A percentile compares a stretch with the other conserved stretches of the same genome.
Conservation (phyloP, 805 yeast genomes). For the Teunomyces barrocoloradensis region DNA sequence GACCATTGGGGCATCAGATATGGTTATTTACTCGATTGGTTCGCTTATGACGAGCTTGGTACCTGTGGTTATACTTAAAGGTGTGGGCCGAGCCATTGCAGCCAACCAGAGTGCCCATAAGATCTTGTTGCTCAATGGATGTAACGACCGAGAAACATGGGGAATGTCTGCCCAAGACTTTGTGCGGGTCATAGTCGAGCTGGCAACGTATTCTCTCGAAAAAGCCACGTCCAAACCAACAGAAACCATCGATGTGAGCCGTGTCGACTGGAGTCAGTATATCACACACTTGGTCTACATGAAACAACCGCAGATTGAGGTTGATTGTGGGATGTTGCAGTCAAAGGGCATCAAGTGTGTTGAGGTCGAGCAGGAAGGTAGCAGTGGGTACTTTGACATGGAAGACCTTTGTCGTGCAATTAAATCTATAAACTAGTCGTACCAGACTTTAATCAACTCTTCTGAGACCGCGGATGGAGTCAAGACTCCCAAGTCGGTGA, state of each 20-base stretch:
- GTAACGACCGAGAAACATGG: slow-evolving; percentile 74
- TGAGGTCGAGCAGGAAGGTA: slow-evolving; percentile 27
- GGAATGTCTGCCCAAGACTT: slow-evolving; percentile 63
- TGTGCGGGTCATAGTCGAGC: slow-evolving; percentile 52
- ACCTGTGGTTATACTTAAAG: slow-evolving; percentile 73
- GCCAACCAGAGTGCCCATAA: slow-evolving; percentile 34
- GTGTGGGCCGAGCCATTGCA: slow-evolving; percentile 64
- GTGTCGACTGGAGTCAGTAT: slow-evolving; percentile 41
- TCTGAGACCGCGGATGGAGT: slow-evolving; percentile 99
- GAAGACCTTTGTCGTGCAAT: slow-evolving; percentile 22
- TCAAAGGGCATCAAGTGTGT: slow-evolving; percentile 47
- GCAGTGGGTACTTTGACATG: slow-evolving; percentile 37
- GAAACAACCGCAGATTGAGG: slow-evolving; percentile 47
- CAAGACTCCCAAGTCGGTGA: slow-evolving; percentile 93
- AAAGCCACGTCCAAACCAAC: slow-evolving; percentile 16
- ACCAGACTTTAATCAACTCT: slow-evolving; percentile 97
- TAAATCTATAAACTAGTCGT: slow-evolving; percentile 51
- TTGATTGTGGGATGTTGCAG: slow-evolving; percentile 42
- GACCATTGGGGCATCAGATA: slow-evolving; percentile 48
- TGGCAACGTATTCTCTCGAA: slow-evolving; percentile 52
- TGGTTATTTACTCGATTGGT: slow-evolving; percentile 77
- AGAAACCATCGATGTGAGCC: slow-evolving; percentile 5
- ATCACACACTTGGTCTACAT: slow-evolving; percentile 65
- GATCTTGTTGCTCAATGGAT: slow-evolving; percentile 70
- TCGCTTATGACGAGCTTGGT: slow-evolving; percentile 83